Evolutionary conservation across 768 basidiomycete species (phyloP), one percentile per base, ranked within the genome.

Genomic region (Lactifluus echinatus): DNA sequence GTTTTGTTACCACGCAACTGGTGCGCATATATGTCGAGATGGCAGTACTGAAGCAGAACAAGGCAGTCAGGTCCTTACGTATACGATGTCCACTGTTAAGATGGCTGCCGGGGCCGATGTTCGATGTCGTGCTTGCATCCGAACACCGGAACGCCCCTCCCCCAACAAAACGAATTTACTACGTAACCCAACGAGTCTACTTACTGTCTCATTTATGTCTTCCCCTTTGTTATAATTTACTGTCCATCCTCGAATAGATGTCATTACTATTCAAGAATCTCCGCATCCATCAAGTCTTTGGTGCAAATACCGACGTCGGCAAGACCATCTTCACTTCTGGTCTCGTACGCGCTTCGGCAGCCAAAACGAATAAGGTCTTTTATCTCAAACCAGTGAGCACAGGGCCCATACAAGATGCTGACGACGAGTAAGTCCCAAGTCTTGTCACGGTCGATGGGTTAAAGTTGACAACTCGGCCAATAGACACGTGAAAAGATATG

Each of bases 261-360:
- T 82, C 88, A 48, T 78, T 85, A 21, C 83, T 98, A 44, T 94
- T 88, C 75, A 84, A 81, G 65, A 79, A 93, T 67, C 78, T 97
- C 33, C 82, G 91, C 17, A 74, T 93, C 29, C 89, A 93, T 69
- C 91, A 95, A 68, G 75, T 97, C 57, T 95, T 96, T 66, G 95
- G 95, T 31, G 93, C 94, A 1, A 96, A 95, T 71, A 98, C 95
- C 2, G 85, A 93, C 70, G 93, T 97, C 49, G 95, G 95, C 26
- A 97, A 98, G 72, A 96, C 94, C 0, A 79, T 97, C 56, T 74
- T 97, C 53, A 87, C 91, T 1, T 81, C 93, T 2, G 90, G 90
- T 1, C 82, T 98, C 34, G 80, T 85, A 43, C 78, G 89, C 34
- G 85, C 89, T 0, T 89, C 89, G n/a, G 84, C 84, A 0, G 68